Conservation (phyloP, 257 asterid genomes). For the Petunia secreta region DNA sequence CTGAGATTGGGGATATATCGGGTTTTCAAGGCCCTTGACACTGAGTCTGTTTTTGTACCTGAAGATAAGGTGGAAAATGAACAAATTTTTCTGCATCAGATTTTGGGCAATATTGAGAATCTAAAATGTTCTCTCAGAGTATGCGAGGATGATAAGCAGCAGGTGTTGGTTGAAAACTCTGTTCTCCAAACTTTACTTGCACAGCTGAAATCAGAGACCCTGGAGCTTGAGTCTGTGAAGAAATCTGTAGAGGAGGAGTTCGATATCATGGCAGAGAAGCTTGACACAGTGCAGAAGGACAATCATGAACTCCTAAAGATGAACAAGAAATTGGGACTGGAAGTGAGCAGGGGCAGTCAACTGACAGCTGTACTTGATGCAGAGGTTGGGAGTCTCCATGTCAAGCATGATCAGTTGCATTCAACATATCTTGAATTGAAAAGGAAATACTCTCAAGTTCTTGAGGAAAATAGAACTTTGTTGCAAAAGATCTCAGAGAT, state of each 20-base stretch:
- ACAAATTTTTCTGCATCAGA: conserved; percentile 48
- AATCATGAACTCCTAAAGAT: conserved; percentile 58
- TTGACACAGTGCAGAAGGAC: conserved; percentile 51
- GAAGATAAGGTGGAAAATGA: conserved; percentile 61
- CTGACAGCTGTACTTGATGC: conserved; percentile 49
- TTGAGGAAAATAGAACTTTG: conserved; percentile 60
- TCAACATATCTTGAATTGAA: conserved; percentile 52
- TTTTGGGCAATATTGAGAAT: conserved; percentile 57
- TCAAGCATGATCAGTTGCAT: conserved; percentile 52
- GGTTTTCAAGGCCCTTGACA: conserved; percentile 67
- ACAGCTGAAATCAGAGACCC: conserved; percentile 73
- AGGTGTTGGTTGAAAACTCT: conserved; percentile 72
- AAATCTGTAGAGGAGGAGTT: conserved; percentile 55
- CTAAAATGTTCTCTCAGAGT: conserved; percentile 55
- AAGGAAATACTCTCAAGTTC: conserved; percentile 46
- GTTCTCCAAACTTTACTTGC: conserved; percentile 68
- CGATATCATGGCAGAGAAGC: conserved; percentile 51
- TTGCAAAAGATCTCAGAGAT: conserved; percentile 56
- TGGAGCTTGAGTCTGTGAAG: conserved; percentile 66
- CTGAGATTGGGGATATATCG: conserved; percentile 71
- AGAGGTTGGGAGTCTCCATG: conserved; percentile 51
- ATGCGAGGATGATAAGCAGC: conserved; percentile 69
- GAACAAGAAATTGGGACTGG: conserved; percentile 56
- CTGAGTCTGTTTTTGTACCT: conserved; percentile 33
- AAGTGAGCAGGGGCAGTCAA: conserved; percentile 44